Evolutionary conservation across 2,329 filamentous ascomycete species (phyloP).

Genomic region (Trichoderma sp.): DNA sequence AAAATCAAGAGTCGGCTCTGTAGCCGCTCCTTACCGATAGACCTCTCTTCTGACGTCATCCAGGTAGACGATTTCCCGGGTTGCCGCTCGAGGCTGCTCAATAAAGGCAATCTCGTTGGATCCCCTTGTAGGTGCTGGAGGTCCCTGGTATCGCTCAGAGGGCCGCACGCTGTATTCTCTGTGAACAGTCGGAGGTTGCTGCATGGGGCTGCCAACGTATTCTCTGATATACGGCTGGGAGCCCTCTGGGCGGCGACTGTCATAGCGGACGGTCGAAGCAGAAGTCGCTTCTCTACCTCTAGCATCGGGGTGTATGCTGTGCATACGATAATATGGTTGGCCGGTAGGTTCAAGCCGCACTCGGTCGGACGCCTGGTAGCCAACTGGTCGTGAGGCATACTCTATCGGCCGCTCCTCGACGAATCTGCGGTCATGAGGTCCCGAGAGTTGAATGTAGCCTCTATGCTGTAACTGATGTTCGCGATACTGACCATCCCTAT

Average conservation of each 20-base stretch:
- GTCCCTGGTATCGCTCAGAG: conserved; percentile 48
- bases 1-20: background rate
- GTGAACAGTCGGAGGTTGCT: conserved; percentile 31
- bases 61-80: conserved; percentile 50
- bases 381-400: conserved; percentile 57
- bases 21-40: conserved; percentile 35
- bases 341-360: conserved; percentile 46
- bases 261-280: conserved; percentile 34
- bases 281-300: conserved; percentile 35
- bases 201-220: conserved; percentile 33
- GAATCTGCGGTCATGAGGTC: conserved; percentile 43
- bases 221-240: conserved; percentile 39
- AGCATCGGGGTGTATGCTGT: conserved; percentile 46
- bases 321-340: conserved; percentile 47
- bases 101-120: conserved; percentile 48
- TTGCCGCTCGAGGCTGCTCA: conserved; percentile 45
- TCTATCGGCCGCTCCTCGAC: conserved; percentile 54
- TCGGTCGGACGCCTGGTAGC: conserved; percentile 57
- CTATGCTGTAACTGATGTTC: conserved; percentile 58
- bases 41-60: conserved; percentile 43
- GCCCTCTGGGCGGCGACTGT: conserved; percentile 34
- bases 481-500: conserved; percentile 57
- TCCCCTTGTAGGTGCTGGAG: conserved; percentile 32
- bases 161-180: conserved; percentile 46
- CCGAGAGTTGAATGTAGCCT: conserved; percentile 53